Conservation (phyloP, 1,284 basidiomycete genomes). For the Athelia psychrophila region DNA sequence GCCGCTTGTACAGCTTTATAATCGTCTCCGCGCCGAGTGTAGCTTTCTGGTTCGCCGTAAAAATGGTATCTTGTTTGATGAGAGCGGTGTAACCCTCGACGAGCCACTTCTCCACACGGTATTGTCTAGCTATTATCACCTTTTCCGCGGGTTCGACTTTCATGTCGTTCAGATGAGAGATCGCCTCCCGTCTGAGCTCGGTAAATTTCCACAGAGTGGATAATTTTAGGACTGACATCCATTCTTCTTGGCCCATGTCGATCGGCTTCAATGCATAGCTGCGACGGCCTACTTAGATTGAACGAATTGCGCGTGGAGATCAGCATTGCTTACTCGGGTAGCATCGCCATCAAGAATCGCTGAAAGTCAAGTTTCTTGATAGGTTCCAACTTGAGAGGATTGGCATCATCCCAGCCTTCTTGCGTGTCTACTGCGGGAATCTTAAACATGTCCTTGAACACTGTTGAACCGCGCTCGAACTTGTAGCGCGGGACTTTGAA, state of each 20-base stretch:
- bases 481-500: not conserved
- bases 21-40: not conserved
- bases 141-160: not conserved
- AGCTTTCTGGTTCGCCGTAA: not conserved
- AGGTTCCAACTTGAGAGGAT: not conserved
- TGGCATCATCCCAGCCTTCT: not conserved
- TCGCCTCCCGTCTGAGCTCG: not conserved
- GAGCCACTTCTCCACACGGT: not conserved
- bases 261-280: not conserved
- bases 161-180: slow-evolving; percentile 1
- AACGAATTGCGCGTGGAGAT: not conserved
- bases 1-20: not conserved
- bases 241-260: not conserved
- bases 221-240: not conserved
- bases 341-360: not conserved
- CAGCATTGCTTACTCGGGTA: not conserved
- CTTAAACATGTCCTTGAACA: not conserved
- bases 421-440: not conserved
- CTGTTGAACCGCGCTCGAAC: not conserved
- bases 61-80: not conserved
- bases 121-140: not conserved
- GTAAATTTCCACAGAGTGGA: not conserved
- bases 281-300: not conserved
- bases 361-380: not conserved
- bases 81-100: not conserved